phyloP scores from a whole-genome alignment of 768 basidiomycete species.

The Auriscalpium vulgare region DNA sequence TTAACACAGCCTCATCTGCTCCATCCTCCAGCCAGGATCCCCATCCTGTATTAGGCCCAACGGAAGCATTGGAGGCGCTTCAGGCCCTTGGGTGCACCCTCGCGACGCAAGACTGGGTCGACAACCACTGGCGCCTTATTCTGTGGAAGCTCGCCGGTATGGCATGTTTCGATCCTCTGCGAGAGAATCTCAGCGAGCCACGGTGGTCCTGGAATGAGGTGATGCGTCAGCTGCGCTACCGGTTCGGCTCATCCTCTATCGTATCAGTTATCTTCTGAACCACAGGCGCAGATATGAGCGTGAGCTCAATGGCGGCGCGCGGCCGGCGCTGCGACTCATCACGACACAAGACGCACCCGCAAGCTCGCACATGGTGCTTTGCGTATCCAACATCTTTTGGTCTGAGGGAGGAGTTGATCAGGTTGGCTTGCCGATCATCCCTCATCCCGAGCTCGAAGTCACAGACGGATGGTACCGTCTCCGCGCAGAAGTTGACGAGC shows the following conservation, averaged over 20 bases:
- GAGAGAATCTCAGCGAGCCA: constrained; percentile 38
- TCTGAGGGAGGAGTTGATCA: constrained; percentile 29
- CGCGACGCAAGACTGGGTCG: constrained; percentile 74
- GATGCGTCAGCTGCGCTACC: constrained; percentile 75
- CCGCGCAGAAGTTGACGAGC: constrained; percentile 64
- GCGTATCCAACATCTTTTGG: constrained; percentile 69
- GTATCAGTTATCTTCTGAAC: background rate
- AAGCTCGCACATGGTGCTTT: constrained; percentile 75
- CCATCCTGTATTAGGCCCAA: constrained; percentile 34
- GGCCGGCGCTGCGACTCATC: constrained; percentile 76
- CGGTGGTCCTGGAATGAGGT: constrained; percentile 84
- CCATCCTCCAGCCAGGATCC: background rate
- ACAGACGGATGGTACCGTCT: constrained; percentile 97
- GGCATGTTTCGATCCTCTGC: constrained; percentile 62
- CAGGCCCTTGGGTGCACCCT: constrained; percentile 52
- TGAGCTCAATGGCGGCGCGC: constrained; percentile 47
- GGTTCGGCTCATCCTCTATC: constrained; percentile 39
- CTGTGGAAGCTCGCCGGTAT: constrained; percentile 94
- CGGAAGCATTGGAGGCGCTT: constrained; percentile 49
- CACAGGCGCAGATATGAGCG: constrained; percentile 33
- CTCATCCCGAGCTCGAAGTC: constrained; percentile 69
- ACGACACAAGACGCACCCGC: constrained; percentile 78
- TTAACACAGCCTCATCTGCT: background rate
- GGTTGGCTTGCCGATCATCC: constrained; percentile 28
- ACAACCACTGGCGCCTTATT: constrained; percentile 85